Evolutionary conservation across 305 asterid species (phyloP), one percentile per base, ranked within the genome.

Genomic region (Withania somnifera): DNA sequence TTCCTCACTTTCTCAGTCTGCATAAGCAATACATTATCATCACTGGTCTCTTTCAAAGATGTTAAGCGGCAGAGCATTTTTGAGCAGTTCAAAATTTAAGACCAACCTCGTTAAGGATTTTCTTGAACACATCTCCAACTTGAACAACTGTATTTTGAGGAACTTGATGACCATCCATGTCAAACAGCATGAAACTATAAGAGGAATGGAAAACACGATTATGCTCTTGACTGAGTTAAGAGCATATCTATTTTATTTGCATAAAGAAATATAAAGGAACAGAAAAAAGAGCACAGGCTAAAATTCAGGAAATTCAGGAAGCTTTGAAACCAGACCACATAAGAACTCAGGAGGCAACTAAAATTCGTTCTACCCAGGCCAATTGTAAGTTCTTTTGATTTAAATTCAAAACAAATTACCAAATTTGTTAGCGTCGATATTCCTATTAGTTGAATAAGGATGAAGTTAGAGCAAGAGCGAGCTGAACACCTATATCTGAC

Each of bases 1-100:
- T 89, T 86, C 90, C 98, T 91, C 88, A 96, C 97, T 88, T 93
- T 90, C 87, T 96, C 97, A 60, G 94, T 94, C 99, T 94, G 80
- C 24, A 85, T 84, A 58, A 84, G 14, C 45, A 80, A 84, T 88
- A 84, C 61, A 83, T 63, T 47, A 51, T 88, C 76, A 66, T 5
- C 75, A 64, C 24, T 75, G n/a, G 26, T 51, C 63, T 51, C 80
- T 28, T 75, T 51, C 6, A 26, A 5, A 50, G 28, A 26, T 50
- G 11, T 0, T 50, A 51, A 42, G 56, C 40, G 78, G 47, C 47
- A 75, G 5, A 14, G 42, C 58, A 24, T 14, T 45, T n/a, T 26
- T 24, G 79, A 47, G 60, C 40, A 6, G 54, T 24, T 1, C 7
- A 13, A 83, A 73, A 56, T 51, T 64, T 34, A 64, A 81, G 66